Evolutionary conservation across 176 grass and related monocot genomes (phyloP), one percentile per base, ranked within the genome.

Genomic region (Puya raimondii): DNA sequence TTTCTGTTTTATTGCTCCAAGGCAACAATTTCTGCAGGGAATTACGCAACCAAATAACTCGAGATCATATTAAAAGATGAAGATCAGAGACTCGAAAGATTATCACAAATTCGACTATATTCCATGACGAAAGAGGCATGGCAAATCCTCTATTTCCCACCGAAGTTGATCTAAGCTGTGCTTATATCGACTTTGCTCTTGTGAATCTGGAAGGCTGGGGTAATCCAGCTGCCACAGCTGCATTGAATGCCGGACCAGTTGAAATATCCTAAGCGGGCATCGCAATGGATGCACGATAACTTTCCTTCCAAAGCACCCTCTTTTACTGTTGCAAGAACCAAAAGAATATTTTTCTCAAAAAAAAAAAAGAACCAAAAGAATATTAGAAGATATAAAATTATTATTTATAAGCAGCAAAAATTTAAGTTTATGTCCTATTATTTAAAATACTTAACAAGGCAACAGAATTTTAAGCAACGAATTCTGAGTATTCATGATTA

Each of bases 171-270:
- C 67, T 83, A 86, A 9, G 42, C 64, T 8, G 75, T 86, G 67
- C 88, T 92, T 61, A 87, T 64, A 83, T 92, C 86, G 51, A 97
- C 84, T 83, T 91, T 92, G 67, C 89, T 97, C 84, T 92, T 97
- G 1, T 65, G 48, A 64, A 97, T 87, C 73, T 97, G 93, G 80
- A 97, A 97, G 49, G 93, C 93, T 10, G 93, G 93, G 14, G 93
- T 92, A 63, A 92, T 76, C 93, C 89, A 92, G 76, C 86, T 90
- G n/a, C 93, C 86, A 2, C 86, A 97, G 61, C 88, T 92, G 86
- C 93, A 97, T 66, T 92, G 93, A 25, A 92, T 87, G 47, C 93
- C 93, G 23, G 81, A 83, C 93, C 93, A 97, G 77, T 90, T 90
- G 78, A 92, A 97, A 74, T 92, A 92, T 27, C 93, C 93, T 23